phyloP scores from a whole-genome alignment of 2,329 filamentous ascomycete genomes.

The Microthyrium microscopicum region DNA sequence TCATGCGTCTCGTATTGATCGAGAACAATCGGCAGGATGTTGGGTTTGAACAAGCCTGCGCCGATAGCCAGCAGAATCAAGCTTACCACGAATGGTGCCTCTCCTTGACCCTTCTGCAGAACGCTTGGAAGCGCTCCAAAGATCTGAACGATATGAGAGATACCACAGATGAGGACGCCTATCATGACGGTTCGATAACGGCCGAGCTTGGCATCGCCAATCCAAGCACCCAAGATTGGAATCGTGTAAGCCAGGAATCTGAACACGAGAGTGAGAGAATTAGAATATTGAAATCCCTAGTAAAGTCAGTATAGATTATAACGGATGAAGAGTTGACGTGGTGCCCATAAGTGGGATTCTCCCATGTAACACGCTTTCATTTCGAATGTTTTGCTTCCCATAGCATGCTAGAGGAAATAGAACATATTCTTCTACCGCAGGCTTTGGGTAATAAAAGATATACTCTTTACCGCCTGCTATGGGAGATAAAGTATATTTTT shows the following conservation, averaged over 20 bases:
- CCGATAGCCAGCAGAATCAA: conserved; percentile 17
- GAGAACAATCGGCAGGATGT: conserved; percentile 27
- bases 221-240: conserved; percentile 30
- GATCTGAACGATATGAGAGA: conserved; percentile 20
- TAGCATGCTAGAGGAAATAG: no score
- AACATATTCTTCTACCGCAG: no score
- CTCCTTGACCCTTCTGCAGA: conserved; percentile 5
- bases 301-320: no score
- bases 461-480: no score
- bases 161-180: conserved; percentile 23
- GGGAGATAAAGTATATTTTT: no score
- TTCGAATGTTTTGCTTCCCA: no score
- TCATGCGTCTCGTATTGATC: conserved; percentile 28
- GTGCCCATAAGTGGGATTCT: no score
- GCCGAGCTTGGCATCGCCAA: conserved; percentile 27
- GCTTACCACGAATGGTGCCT: conserved; percentile 7
- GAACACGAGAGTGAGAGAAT: conserved; percentile 38
- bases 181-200: conserved; percentile 23
- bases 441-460: no score
- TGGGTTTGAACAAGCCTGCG: conserved; percentile 23
- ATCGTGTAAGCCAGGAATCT: conserved; percentile 40
- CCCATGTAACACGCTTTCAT: no score
- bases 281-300: conserved; percentile 37
- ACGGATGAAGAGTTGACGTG: no score
- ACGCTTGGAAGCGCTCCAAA: conserved; percentile 12